phyloP scores from a whole-genome alignment of 2,329 filamentous ascomycete genomes.

The Alternaria sp. region DNA sequence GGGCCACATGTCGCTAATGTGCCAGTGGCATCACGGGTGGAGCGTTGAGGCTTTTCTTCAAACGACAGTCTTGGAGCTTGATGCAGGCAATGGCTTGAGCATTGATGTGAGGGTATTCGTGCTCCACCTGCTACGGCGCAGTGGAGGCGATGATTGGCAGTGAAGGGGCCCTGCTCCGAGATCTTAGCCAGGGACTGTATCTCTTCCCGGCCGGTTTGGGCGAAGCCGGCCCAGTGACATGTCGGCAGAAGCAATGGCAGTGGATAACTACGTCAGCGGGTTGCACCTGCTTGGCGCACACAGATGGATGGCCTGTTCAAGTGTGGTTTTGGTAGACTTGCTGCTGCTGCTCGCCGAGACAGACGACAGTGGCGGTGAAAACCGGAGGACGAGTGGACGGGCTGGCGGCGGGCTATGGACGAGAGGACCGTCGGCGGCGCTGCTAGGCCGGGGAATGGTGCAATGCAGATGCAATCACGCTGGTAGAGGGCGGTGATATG shows the following conservation, averaged over 20 bases:
- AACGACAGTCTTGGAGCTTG: conserved; percentile 25
- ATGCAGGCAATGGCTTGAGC: conserved; percentile 27
- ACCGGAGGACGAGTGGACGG: conserved; percentile 3
- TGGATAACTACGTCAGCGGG: conserved; percentile 37
- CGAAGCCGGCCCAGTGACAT: conserved; percentile 17
- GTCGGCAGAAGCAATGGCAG: conserved; percentile 13
- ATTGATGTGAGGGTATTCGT: conserved; percentile 24
- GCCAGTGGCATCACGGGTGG: conserved; percentile 23
- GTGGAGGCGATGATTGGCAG: conserved; percentile 27
- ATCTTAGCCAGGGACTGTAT: conserved; percentile 30
- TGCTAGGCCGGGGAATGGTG: conserved; percentile 1
- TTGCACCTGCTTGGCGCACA: conserved; percentile 22
- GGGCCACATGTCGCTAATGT: conserved; percentile 21
- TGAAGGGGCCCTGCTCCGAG: conserved; percentile 12
- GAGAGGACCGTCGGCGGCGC: neutral
- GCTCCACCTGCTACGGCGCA: conserved; percentile 23
- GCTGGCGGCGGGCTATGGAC: neutral
- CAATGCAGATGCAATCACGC: conserved; percentile 5
- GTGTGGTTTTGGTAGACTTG: conserved; percentile 12
- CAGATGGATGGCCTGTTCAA: neutral
- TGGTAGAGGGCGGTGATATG: neutral
- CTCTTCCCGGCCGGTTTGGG: conserved; percentile 26
- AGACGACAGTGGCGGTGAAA: conserved; percentile 22
- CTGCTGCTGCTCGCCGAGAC: conserved; percentile 22
- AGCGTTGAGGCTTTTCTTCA: conserved; percentile 34